Evolutionary conservation across 768 basidiomycete species (phyloP), one percentile per base, ranked within the genome.

Genomic region (Rhodotorula paludigena): DNA sequence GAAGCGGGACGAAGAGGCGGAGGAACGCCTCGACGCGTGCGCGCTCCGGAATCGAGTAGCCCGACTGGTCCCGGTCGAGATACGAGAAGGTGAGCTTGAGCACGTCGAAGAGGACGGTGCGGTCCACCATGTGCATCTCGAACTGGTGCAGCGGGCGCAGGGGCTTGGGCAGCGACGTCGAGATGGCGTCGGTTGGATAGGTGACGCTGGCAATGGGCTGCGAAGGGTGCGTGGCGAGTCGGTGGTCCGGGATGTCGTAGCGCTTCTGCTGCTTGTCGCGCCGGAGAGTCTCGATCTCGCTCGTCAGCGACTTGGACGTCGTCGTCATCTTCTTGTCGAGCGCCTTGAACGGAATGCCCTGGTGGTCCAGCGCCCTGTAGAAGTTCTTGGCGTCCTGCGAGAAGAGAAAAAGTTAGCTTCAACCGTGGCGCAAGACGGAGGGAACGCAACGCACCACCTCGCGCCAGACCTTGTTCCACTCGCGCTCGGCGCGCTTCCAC

Each of bases 391-490:
- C 87, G 74, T 99, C 91, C 68, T 69, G 54, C 12, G 33, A 38
- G 8, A 32, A 57, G 12, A 25, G 18, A 39, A 10, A 45, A 12
- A 44, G n/a, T n/a, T n/a, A n/a, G n/a, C n/a, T n/a, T n/a, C n/a
- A n/a, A n/a, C n/a, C n/a, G n/a, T n/a, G n/a, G n/a, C n/a, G n/a
- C n/a, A 14, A 32, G 28, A 54, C 21, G 20, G 18, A 49, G 55
- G 18, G 23, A 15, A 15, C 1, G 16, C 16, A 32, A 48, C 62
- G 38, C 42, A 71, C 90, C 53, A 96, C 89, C 77, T 97, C 94
- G 55, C 92, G 84, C 96, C 96, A 98, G 21, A 92, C 93, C 71
- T 89, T 85, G 80, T 89, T 90, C 91, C 92, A 98, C 78, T 97
- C 94, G 41, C 92, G 83, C 77, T 93, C 90, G 39, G 89, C 86